Evolutionary conservation across 805 yeast species (phyloP).

Genomic region (Saturnispora sanitii): DNA sequence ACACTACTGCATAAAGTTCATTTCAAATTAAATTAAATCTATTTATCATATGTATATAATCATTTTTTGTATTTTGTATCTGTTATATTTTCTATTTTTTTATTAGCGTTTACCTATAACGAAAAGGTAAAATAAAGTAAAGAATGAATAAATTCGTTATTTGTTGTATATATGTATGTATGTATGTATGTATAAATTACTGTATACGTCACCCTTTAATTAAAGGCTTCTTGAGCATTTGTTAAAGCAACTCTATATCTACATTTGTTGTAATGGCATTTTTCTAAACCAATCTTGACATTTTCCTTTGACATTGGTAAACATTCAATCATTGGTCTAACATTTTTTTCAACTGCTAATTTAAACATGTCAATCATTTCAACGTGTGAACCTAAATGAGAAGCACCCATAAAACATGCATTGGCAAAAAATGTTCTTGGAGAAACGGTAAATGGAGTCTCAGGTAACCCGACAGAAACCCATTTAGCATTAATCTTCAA

Average conservation of each 20-base stretch:
- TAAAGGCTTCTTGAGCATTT: slow-evolving; percentile 41
- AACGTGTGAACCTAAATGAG: slow-evolving; percentile 49
- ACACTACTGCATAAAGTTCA: too few species aligned
- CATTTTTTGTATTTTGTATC: too few species aligned
- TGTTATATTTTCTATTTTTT: neutral
- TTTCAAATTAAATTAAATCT: too few species aligned
- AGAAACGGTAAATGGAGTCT: slow-evolving; percentile 32
- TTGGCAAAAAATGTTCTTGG: slow-evolving; percentile 33
- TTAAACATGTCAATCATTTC: slow-evolving; percentile 62
- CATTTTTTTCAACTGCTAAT: slow-evolving; percentile 47
- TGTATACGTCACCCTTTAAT: neutral
- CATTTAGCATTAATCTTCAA: slow-evolving; percentile 51
- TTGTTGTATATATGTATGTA: neutral
- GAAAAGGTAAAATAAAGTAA: too few species aligned
- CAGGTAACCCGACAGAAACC: slow-evolving; percentile 62
- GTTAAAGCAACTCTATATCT: slow-evolving; percentile 56
- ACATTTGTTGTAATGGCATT: slow-evolving; percentile 46
- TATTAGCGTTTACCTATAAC: too few species aligned
- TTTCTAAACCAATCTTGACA: slow-evolving; percentile 45
- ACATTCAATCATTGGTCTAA: slow-evolving; percentile 56
- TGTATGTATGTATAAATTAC: neutral
- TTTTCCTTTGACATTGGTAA: slow-evolving; percentile 44
- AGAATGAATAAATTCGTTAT: neutral
- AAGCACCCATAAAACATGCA: slow-evolving; percentile 47
- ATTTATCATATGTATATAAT: too few species aligned